Evolutionary conservation across 2,329 filamentous ascomycete species (phyloP).

Genomic region (Mycosphaerella sp.): DNA sequence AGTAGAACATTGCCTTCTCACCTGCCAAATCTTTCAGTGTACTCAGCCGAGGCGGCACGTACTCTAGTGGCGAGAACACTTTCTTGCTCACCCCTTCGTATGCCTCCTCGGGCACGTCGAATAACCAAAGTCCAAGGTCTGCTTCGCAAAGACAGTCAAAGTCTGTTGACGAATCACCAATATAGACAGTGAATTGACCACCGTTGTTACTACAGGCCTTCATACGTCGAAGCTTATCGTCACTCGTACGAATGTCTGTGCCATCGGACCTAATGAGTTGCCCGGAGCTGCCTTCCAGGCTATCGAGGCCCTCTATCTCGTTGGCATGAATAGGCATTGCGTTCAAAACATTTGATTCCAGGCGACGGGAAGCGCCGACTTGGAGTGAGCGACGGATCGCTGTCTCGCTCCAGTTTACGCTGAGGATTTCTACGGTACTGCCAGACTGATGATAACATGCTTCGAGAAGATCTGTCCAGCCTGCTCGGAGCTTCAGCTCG

Average conservation of each 20-base stretch:
- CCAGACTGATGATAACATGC: slow-evolving; percentile 21
- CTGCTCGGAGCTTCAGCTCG: slow-evolving; percentile 34
- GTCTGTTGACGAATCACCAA: slow-evolving; percentile 46
- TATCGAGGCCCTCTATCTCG: slow-evolving; percentile 31
- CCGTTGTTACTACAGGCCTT: background rate
- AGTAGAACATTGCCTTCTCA: slow-evolving; percentile 14
- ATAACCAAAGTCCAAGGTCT: slow-evolving; percentile 41
- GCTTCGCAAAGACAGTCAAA: slow-evolving; percentile 41
- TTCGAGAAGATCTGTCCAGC: slow-evolving; percentile 34
- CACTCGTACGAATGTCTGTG: slow-evolving; percentile 34
- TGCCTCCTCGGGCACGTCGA: slow-evolving; percentile 14
- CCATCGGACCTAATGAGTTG: slow-evolving; percentile 21
- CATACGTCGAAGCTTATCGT: slow-evolving; percentile 37
- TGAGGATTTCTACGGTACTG: slow-evolving; percentile 32
- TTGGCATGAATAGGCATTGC: slow-evolving; percentile 30
- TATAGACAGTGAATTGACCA: slow-evolving; percentile 35
- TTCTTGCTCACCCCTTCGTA: slow-evolving; percentile 15
- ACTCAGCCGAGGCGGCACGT: slow-evolving; percentile 10
- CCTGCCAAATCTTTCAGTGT: background rate
- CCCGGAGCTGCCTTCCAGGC: slow-evolving; percentile 27
- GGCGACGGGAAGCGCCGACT: slow-evolving; percentile 5
- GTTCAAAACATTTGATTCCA: slow-evolving; percentile 6
- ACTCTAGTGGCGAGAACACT: slow-evolving; percentile 23
- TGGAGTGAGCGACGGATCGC: slow-evolving; percentile 34
- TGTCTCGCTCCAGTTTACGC: slow-evolving; percentile 44